Evolutionary conservation across 345 rosid genomes (phyloP).

Genomic region (Bruguiera sexangula): DNA sequence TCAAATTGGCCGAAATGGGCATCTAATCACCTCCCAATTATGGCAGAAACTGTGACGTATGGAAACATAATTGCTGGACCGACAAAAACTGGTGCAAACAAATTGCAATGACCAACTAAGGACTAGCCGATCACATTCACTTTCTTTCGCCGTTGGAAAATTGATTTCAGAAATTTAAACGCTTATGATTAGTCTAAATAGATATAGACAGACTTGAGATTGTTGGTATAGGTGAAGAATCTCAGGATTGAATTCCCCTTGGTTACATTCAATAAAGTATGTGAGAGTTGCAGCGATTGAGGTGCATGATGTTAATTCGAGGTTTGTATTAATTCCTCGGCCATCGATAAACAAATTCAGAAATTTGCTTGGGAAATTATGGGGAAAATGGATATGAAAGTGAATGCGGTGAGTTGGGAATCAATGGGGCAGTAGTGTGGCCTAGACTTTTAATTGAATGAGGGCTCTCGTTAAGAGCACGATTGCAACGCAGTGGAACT

Average conservation of each 20-base stretch:
- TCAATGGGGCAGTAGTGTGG: neutral
- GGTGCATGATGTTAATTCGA: too few relatives aligned
- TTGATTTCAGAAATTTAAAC: neutral
- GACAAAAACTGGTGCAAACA: slow-evolving; percentile 15
- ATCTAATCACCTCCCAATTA: slow-evolving; percentile 31
- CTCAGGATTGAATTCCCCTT: too few relatives aligned
- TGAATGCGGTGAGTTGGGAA: neutral
- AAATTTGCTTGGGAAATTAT: neutral
- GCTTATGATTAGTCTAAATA: too few relatives aligned
- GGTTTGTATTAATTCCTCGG: too few relatives aligned
- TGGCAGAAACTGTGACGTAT: neutral
- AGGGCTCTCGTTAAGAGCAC: too few relatives aligned
- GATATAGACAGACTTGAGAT: too few relatives aligned
- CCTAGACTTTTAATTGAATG: neutral
- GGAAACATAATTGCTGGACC: slow-evolving; percentile 3
- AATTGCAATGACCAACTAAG: slow-evolving; percentile 11
- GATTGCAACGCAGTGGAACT: too few relatives aligned
- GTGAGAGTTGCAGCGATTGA: too few relatives aligned
- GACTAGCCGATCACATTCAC: slow-evolving; percentile 2
- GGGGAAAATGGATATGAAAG: neutral
- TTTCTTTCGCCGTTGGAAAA: neutral
- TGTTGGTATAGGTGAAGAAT: too few relatives aligned
- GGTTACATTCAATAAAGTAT: too few relatives aligned
- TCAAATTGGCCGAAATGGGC: slow-evolving; percentile 18
- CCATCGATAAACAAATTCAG: neutral